These are phyloP conservation scores for Lablab purpureus DNA, from an alignment of 306 rosid genomes.

Conservation along the genomic window DNA sequence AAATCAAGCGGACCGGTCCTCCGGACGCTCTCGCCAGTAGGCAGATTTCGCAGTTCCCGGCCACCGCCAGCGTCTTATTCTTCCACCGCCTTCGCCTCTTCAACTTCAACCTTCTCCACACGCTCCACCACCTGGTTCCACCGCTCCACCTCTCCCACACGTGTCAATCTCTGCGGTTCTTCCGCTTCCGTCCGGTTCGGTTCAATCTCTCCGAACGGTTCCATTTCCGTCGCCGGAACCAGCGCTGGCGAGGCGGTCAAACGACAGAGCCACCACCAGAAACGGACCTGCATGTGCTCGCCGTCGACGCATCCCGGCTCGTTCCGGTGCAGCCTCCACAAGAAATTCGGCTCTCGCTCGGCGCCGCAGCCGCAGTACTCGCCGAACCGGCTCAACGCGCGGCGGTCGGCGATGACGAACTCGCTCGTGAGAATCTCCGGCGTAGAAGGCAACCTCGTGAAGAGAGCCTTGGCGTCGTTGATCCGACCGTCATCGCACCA, in stretches of 20 bases:
- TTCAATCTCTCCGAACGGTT: constrained; percentile 63
- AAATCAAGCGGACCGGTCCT: constrained; percentile 59
- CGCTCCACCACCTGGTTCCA: constrained; percentile 53
- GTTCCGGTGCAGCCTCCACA: constrained; percentile 80
- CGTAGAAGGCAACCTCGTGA: constrained; percentile 77
- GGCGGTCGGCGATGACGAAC: constrained; percentile 88
- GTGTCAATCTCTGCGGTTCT: constrained; percentile 51
- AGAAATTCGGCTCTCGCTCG: constrained; percentile 46
- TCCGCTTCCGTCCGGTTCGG: constrained; percentile 67
- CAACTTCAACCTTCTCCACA: constrained; percentile 65
- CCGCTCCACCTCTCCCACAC: constrained; percentile 67
- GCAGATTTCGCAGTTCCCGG: constrained; percentile 49
- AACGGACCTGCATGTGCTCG: constrained; percentile 81
- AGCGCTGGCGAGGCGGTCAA: constrained; percentile 45
- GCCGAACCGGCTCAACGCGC: constrained; percentile 69
- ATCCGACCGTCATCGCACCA: constrained; percentile 83
- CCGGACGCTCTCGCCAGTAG: constrained; percentile 60
- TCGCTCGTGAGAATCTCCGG: constrained; percentile 77
- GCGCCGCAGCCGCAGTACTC: constrained; percentile 45
- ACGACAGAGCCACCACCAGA: constrained; percentile 54
- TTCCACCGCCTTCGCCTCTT: constrained; percentile 70
- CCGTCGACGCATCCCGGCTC: constrained; percentile 86
- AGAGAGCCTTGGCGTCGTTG: constrained; percentile 66
- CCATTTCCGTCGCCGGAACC: constrained; percentile 56
- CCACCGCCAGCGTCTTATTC: constrained; percentile 37